Base-by-base conservation (phyloP, 352 stramenopile species). In the Elongisporangium anandrum region DNA sequence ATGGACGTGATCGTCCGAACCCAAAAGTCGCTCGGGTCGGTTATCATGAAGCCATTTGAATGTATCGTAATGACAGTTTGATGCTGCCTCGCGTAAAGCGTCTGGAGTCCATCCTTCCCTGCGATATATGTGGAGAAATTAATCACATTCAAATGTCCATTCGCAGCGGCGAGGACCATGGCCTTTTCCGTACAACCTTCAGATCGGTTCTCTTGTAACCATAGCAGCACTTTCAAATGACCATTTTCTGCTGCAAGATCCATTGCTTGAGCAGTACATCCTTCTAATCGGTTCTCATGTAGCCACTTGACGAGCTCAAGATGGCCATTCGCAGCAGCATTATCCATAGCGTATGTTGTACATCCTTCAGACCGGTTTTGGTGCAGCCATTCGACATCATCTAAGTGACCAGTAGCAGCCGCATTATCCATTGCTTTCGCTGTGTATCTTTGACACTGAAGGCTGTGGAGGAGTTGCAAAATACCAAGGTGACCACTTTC, bases 251-350 rank as follows among this genome's bases (percentile, higher is more conserved):
- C 72, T 3, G 68, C 75, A 21, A 70, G 34, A 10, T 69, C 61
- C 2, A 77, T 61, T 0, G 57, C 72, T 9, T 69, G 59, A 12
- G 55, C 59, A 1, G 68, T 77, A 45, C 74, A 87, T 23, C 68
- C 60, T 64, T 85, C 77, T 0, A 16, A 59, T 15, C 73, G 69
- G 45, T 87, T 54, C 6, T 52, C 50, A 5, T 85, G 75, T 2
- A 89, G 68, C 72, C 72, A 91, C 54, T 77, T 50, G 13, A 89
- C 60, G 13, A 84, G 65, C 15, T 77, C 75, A 8, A 89, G 26
- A 29, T 84, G 78, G 21, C 81, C 81, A 8, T 69, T 68, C 7
- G 66, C 67, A 0, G 65, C 72, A 0, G 78, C 78, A 15, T 68
- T 61, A 22, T 84, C 70, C 75, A 86, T 88, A 0, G 73, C 78